Evolutionary conservation across 2,329 filamentous ascomycete species (phyloP).

Genomic region (Penicillium occitanis): DNA sequence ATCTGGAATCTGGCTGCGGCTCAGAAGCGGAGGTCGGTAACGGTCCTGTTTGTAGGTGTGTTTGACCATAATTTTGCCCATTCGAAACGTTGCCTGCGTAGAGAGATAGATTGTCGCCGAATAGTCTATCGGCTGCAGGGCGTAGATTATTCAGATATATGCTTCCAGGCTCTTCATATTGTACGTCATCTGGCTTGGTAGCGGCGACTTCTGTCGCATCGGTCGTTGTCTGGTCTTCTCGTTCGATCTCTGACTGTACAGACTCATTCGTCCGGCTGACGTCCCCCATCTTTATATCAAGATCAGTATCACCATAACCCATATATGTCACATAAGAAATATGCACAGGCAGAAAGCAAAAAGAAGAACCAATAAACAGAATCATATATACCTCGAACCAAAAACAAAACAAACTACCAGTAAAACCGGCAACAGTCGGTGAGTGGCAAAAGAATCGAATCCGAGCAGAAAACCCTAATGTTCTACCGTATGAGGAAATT

Average conservation of each 20-base stretch:
- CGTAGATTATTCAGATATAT: not conserved
- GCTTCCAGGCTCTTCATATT: not conserved
- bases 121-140: conserved; percentile 25
- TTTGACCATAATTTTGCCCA: conserved; percentile 21
- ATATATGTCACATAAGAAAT: not conserved
- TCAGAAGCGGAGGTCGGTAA: conserved; percentile 22
- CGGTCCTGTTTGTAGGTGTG: not conserved
- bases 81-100: conserved; percentile 22
- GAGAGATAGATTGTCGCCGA: conserved; percentile 28
- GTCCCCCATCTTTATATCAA: conserved; percentile 10
- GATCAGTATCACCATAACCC: not conserved
- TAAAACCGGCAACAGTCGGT: not conserved
- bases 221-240: not conserved
- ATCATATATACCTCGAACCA: not conserved
- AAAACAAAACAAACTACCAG: not conserved
- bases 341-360: not conserved
- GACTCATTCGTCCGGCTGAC: not conserved
- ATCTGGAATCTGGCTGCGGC: not conserved
- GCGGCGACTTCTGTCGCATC: not conserved
- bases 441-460: conserved; percentile 8
- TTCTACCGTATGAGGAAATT: not conserved
- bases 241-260: not conserved
- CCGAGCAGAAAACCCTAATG: not conserved
- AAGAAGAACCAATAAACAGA: not conserved
- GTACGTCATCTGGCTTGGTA: not conserved